Conservation (phyloP, 148 eudicot species). For the Amaranthus hypochondriacus region DNA sequence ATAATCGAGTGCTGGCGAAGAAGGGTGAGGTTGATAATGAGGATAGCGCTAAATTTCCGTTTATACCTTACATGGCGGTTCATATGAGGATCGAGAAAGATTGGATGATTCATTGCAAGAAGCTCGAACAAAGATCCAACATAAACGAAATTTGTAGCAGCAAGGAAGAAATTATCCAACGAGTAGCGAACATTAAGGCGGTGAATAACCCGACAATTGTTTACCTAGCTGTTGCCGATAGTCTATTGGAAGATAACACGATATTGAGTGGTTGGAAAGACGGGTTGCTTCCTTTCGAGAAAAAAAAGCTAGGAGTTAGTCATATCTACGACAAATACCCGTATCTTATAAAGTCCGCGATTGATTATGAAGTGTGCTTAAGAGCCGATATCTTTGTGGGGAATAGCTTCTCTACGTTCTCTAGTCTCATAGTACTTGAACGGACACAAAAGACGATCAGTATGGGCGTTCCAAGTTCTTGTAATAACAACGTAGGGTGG, state of each 20-base stretch:
- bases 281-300: constrained; percentile 74
- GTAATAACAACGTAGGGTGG: constrained; percentile 51
- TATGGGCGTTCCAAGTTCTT: constrained; percentile 37
- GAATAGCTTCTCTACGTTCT: constrained; percentile 92
- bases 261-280: constrained; percentile 67
- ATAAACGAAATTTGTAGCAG: constrained; percentile 76
- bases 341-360: constrained; percentile 84
- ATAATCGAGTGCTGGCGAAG: constrained; percentile 1
- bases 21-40: constrained; percentile 3
- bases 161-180: constrained; percentile 68
- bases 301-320: constrained; percentile 65
- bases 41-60: constrained; percentile 10
- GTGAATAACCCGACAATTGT: constrained; percentile 47
- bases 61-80: constrained; percentile 68
- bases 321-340: constrained; percentile 66
- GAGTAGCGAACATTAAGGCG: constrained; percentile 69
- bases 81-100: constrained; percentile 97
- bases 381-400: constrained; percentile 87
- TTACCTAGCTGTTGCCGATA: constrained; percentile 89
- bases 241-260: constrained; percentile 67
- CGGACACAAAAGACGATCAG: constrained; percentile 64
- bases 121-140: constrained; percentile 60
- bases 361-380: constrained; percentile 88
- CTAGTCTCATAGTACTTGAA: constrained; percentile 80
- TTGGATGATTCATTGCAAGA: constrained; percentile 98